Conservation (phyloP, 176 grass and related monocot genomes). For the Triticum turgidum region DNA sequence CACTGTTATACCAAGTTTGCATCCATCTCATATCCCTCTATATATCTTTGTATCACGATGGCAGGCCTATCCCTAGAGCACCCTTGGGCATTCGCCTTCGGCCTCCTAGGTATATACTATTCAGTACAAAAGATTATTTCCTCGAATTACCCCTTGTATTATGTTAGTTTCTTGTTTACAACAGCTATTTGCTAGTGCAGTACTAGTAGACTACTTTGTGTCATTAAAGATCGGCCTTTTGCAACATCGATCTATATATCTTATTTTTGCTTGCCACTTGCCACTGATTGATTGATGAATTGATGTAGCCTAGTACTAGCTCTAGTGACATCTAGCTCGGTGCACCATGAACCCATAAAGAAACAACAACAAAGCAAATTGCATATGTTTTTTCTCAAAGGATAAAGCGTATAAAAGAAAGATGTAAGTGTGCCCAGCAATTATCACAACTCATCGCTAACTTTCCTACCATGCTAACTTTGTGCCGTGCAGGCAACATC, state of each 20-base stretch:
- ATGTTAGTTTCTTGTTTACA: neutral
- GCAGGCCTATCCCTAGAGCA: constrained; percentile 55
- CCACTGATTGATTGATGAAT: neutral
- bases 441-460: neutral
- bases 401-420: neutral
- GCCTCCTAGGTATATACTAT: constrained; percentile 60
- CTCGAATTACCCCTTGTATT: too few species aligned
- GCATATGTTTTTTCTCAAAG: neutral
- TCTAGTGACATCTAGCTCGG: constrained; percentile 2
- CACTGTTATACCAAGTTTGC: too few species aligned
- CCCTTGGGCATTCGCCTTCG: constrained; percentile 65
- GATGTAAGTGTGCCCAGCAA: neutral
- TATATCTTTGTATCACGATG: constrained; percentile 35
- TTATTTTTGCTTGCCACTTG: too few species aligned
- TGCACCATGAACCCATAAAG: constrained; percentile 2
- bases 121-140: neutral
- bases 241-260: neutral
- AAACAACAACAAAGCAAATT: neutral
- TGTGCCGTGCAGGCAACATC: constrained; percentile 57
- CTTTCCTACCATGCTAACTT: neutral
- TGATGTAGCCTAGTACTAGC: neutral
- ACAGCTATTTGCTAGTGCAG: neutral
- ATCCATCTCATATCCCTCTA: neutral
- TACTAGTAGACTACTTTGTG: neutral
- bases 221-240: neutral